These are phyloP conservation scores for Chlamydomonas urium DNA, from an alignment of 139 green algal species.

Conservation along the genomic window DNA sequence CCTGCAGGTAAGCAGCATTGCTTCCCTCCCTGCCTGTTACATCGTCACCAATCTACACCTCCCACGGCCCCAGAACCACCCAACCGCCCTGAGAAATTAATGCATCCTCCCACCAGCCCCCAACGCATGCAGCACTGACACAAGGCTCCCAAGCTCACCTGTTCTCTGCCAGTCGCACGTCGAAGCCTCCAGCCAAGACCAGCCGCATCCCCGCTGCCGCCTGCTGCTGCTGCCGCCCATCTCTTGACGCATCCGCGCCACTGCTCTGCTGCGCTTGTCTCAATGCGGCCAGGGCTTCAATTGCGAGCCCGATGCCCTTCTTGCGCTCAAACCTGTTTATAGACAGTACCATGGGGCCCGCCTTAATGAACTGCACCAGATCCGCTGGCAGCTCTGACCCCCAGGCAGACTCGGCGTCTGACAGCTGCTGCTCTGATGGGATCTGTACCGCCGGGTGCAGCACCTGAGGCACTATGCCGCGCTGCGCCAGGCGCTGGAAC, in stretches of 20 bases:
- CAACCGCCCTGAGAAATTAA: no score
- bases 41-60: no score
- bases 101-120: no score
- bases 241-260: not conserved
- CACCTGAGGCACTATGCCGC: constrained; percentile 37
- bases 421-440: constrained; percentile 42
- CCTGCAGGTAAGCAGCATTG: no score
- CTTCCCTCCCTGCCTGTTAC: no score
- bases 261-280: not conserved
- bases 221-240: not conserved
- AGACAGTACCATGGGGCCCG: not conserved
- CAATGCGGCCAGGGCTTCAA: constrained; percentile 68
- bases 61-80: not conserved
- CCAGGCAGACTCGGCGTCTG: constrained; percentile 34
- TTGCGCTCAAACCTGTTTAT: constrained; percentile 88
- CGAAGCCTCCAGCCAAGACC: constrained; percentile 5
- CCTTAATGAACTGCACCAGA: constrained; percentile 33
- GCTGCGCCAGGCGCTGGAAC: constrained; percentile 31
- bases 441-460: constrained; percentile 86
- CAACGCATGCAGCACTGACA: no score
- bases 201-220: no score
- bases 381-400: constrained; percentile 34
- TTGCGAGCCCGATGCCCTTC: constrained; percentile 86
- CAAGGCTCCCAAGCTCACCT: no score
- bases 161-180: constrained; percentile 11